These are phyloP conservation scores for Talaromyces verruculosus DNA, from an alignment of 2,329 filamentous ascomycete species.

Conservation along the genomic window DNA sequence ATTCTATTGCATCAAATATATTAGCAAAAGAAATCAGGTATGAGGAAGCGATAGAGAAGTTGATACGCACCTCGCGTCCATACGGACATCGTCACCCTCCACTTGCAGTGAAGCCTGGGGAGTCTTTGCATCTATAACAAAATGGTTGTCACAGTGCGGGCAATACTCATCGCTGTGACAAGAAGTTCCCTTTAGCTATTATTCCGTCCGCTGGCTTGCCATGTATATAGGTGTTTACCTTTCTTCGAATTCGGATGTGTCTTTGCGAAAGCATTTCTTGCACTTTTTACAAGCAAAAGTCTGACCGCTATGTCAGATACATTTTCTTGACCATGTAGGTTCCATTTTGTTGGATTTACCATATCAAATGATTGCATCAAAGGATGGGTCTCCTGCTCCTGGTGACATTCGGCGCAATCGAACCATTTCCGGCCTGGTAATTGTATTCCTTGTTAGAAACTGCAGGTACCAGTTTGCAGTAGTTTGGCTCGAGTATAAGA, in stretches of 20 bases:
- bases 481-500: conserved; percentile 22
- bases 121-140: conserved; percentile 82
- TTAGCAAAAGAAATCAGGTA: too few species aligned
- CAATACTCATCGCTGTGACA: conserved; percentile 97
- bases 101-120: conserved; percentile 81
- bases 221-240: conserved; percentile 53
- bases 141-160: conserved; percentile 98
- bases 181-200: neutral
- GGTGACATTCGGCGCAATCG: conserved; percentile 94
- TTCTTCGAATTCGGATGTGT: conserved; percentile 88
- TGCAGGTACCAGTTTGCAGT: conserved; percentile 1
- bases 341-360: conserved; percentile 43
- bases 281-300: conserved; percentile 98
- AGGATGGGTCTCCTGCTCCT: conserved; percentile 73
- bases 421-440: conserved; percentile 87
- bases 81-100: conserved; percentile 84
- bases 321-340: too few species aligned
- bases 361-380: conserved; percentile 81
- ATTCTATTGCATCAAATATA: conserved; percentile 54
- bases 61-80: conserved; percentile 64
- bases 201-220: neutral
- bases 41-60: neutral
- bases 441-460: conserved; percentile 2
- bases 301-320: conserved; percentile 24
- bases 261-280: conserved; percentile 96